These are phyloP conservation scores for Dactylorhiza incarnata DNA, from an alignment of 106 monocot genomes.

Conservation along the genomic window DNA sequence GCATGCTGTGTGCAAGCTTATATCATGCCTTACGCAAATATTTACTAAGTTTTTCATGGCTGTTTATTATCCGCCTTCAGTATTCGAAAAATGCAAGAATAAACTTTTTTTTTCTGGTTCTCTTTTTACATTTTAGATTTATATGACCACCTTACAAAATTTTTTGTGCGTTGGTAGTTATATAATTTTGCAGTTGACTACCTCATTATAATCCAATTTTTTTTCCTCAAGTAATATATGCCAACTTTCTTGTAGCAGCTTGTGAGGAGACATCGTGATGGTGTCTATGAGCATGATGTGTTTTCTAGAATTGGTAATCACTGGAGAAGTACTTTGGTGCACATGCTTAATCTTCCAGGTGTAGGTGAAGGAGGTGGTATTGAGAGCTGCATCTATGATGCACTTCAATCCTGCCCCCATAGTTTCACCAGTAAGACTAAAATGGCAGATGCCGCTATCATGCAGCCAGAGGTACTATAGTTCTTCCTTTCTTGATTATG, in stretches of 20 bases:
- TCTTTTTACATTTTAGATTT: not conserved
- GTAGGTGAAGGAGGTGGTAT: constrained; percentile 28
- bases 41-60: not conserved
- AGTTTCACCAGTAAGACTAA: not conserved
- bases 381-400: constrained; percentile 24
- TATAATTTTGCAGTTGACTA: not conserved
- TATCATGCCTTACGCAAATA: not conserved
- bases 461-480: constrained; percentile 14
- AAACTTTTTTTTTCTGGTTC: not conserved
- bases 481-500: not conserved
- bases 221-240: not conserved
- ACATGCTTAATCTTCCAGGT: constrained; percentile 26
- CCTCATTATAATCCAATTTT: not conserved
- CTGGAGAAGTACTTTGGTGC: constrained; percentile 26
- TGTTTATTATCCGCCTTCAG: not conserved
- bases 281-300: constrained; percentile 12
- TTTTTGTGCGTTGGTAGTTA: not conserved
- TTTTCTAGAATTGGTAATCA: constrained; percentile 17
- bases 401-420: constrained; percentile 13
- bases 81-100: not conserved
- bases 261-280: constrained; percentile 9
- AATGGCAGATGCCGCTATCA: not conserved
- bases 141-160: not conserved
- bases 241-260: constrained; percentile 12
- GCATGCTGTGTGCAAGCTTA: too few relatives aligned